These are phyloP conservation scores for Candida patagonica DNA, from an alignment of 805 yeast genomes.

Conservation along the genomic window DNA sequence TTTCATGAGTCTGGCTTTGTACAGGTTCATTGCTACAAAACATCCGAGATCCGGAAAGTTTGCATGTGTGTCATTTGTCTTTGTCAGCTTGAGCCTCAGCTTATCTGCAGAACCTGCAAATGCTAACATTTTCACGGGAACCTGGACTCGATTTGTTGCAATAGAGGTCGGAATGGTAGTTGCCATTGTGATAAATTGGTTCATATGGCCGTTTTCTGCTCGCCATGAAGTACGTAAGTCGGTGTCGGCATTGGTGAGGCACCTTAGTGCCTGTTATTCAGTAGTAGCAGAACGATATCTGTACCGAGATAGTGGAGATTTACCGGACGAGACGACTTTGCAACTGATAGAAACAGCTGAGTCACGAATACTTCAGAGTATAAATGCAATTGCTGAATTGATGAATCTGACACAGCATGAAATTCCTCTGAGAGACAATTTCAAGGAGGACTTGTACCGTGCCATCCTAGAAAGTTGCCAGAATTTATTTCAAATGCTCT, in stretches of 20 bases:
- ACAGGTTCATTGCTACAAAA: constrained; percentile 28
- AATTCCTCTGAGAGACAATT: constrained; percentile 29
- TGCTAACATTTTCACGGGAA: constrained; percentile 23
- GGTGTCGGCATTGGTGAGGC: constrained; percentile 31
- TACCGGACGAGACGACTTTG: constrained; percentile 37
- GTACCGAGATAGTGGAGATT: constrained; percentile 39
- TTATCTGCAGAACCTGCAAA: constrained; percentile 2
- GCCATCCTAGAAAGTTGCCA: constrained; percentile 32
- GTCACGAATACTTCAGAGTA: constrained; percentile 38
- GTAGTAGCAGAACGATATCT: constrained; percentile 39
- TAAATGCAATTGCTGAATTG: constrained; percentile 33
- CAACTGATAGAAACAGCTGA: constrained; percentile 39
- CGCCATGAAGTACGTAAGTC: constrained; percentile 34
- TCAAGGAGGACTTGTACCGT: constrained; percentile 28
- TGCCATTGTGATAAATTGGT: constrained; percentile 35
- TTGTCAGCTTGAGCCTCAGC: constrained; percentile 30
- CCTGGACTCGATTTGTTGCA: constrained; percentile 35
- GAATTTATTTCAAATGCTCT: constrained; percentile 32
- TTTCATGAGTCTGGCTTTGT: constrained; percentile 27
- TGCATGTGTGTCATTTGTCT: constrained; percentile 33
- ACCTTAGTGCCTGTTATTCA: constrained; percentile 39
- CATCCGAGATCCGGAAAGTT: constrained; percentile 38
- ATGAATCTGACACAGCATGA: constrained; percentile 31
- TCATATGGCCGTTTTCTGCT: constrained; percentile 41
- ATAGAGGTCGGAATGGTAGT: constrained; percentile 32